These are phyloP conservation scores for Daldinia decipiens DNA, from an alignment of 495 filamentous ascomycete genomes.

Conservation along the genomic window DNA sequence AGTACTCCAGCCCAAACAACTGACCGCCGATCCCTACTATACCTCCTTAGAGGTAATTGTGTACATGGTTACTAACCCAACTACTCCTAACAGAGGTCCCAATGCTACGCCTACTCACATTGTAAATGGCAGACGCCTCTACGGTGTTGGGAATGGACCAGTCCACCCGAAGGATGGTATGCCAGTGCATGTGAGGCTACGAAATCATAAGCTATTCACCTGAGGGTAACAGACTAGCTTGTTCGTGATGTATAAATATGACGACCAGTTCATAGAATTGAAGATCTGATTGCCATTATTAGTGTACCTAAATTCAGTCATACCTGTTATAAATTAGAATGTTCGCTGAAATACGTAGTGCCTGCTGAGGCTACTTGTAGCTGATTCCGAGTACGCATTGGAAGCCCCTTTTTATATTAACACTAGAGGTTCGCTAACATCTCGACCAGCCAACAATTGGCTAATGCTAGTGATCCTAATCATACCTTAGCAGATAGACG, in stretches of 20 bases:
- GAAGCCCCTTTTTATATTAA: too few relatives aligned
- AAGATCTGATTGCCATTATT: background rate
- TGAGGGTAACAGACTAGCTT: constrained; percentile 1
- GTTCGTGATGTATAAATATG: background rate
- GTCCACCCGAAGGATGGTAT: constrained; percentile 50
- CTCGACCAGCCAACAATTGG: too few relatives aligned
- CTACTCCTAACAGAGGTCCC: constrained; percentile 22
- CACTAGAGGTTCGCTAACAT: too few relatives aligned
- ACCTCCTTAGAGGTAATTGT: background rate
- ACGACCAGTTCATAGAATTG: background rate
- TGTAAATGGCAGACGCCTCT: constrained; percentile 48
- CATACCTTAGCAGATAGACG: too few relatives aligned
- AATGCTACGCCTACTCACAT: constrained; percentile 39
- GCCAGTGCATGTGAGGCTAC: constrained; percentile 43
- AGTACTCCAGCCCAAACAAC: background rate
- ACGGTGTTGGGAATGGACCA: constrained; percentile 42
- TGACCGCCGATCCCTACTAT: background rate
- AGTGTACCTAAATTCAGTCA: background rate
- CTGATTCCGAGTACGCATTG: too few relatives aligned
- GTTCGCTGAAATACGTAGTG: background rate
- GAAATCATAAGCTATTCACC: constrained; percentile 17
- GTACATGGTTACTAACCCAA: constrained; percentile 12
- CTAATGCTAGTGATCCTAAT: too few relatives aligned
- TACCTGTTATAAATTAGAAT: background rate
- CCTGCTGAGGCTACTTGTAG: background rate